These are phyloP conservation scores for Pleurotus sapidus DNA, from an alignment of 768 basidiomycete species.

Conservation along the genomic window DNA sequence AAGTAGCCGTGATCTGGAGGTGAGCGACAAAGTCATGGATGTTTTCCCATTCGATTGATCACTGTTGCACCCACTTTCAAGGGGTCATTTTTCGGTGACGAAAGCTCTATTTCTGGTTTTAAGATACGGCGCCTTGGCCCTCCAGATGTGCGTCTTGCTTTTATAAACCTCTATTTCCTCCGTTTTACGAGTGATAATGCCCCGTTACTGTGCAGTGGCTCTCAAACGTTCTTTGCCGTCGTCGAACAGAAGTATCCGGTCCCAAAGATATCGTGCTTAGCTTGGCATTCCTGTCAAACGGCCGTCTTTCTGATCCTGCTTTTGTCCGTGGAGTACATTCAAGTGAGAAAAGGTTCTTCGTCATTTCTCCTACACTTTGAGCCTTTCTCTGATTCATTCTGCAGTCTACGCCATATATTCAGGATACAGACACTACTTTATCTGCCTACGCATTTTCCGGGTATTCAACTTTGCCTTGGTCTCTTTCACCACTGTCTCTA, in stretches of 20 bases:
- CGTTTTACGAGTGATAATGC: too few relatives aligned
- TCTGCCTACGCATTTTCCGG: not conserved
- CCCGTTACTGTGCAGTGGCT: not conserved
- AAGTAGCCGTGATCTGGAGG: conserved; percentile 1
- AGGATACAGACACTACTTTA: not conserved
- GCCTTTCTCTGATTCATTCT: not conserved
- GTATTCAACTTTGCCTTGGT: not conserved
- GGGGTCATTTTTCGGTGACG: not conserved
- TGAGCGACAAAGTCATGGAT: not conserved
- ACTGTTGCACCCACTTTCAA: not conserved
- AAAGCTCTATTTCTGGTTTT: conserved; percentile 1
- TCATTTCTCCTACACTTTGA: not conserved
- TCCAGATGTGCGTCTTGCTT: not conserved
- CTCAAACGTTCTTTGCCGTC: not conserved
- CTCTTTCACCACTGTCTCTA: not conserved
- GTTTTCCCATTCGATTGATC: not conserved
- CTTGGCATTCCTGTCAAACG: not conserved
- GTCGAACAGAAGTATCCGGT: not conserved
- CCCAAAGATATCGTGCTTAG: not conserved
- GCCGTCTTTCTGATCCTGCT: not conserved
- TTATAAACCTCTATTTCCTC: not conserved
- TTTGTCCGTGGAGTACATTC: not conserved
- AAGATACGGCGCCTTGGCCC: not conserved
- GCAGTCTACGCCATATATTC: conserved; percentile 1
- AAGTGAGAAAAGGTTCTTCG: conserved; percentile 2